A percentile compares a stretch with the other conserved stretches of the same genome.
phyloP scores from a whole-genome alignment of 306 rosid genomes.

The Castanopsis chinensis region DNA sequence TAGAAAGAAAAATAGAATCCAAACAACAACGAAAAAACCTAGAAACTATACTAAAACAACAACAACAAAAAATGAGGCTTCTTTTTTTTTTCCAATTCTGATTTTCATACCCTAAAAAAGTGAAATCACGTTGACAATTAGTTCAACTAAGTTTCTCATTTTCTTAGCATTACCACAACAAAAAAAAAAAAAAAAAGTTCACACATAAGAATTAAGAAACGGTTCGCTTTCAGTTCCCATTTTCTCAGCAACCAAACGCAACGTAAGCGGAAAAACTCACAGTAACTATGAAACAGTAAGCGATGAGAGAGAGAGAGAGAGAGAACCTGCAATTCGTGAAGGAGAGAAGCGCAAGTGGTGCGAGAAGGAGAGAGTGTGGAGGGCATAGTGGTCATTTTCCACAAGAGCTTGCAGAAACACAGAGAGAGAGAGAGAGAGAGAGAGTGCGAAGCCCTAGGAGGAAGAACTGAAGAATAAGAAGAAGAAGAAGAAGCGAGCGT shows the following conservation, averaged over 20 bases:
- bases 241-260: background rate
- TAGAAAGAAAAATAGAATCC: background rate
- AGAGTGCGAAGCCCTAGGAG: constrained; percentile 15
- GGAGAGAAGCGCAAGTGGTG: constrained; percentile 93
- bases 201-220: background rate
- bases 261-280: background rate
- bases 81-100: background rate
- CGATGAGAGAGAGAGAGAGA: background rate
- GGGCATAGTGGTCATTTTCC: constrained; percentile 37
- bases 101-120: background rate
- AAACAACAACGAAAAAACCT: background rate
- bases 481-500: constrained; percentile 7
- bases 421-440: background rate
- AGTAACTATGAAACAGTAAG: background rate
- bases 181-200: background rate
- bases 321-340: constrained; percentile 77
- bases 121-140: background rate
- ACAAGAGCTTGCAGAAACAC: background rate
- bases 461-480: too few species aligned
- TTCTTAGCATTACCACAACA: background rate
- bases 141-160: background rate
- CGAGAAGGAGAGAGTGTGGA: constrained; percentile 69
- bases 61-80: background rate
- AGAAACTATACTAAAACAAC: background rate
- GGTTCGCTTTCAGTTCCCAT: background rate